These are phyloP conservation scores for Pyrus communis DNA, from an alignment of 306 rosid species.

Conservation along the genomic window DNA sequence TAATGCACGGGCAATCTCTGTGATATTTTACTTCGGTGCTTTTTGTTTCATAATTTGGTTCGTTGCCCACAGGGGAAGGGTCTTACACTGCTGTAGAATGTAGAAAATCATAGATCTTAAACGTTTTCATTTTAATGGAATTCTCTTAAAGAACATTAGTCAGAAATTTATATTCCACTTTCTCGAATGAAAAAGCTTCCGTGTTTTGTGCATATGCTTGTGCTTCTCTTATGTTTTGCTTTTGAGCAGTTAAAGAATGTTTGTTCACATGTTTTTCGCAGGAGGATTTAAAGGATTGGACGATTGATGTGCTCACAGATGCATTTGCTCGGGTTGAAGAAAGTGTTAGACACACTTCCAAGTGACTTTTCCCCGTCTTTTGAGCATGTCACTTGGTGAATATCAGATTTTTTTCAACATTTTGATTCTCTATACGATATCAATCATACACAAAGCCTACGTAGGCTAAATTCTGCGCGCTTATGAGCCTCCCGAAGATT, in stretches of 20 bases:
- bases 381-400: neutral
- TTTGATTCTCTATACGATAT: neutral
- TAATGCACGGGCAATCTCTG: neutral
- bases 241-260: neutral
- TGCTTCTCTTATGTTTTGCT: neutral
- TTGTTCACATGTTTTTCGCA: conserved; percentile 16
- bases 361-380: conserved; percentile 7
- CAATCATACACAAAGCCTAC: neutral
- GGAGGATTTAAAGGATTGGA: conserved; percentile 83
- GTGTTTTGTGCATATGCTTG: neutral
- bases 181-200: neutral
- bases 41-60: neutral
- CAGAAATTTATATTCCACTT: neutral
- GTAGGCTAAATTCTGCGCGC: neutral
- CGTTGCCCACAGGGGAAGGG: neutral
- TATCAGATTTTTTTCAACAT: neutral
- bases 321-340: conserved; percentile 60
- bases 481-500: neutral
- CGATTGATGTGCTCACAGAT: conserved; percentile 61
- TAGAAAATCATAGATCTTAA: neutral
- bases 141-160: neutral
- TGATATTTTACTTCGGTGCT: no score
- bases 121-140: neutral
- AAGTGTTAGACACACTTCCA: conserved; percentile 34
- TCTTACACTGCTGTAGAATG: neutral